phyloP scores from a whole-genome alignment of 331 rosid genomes.

The Rhamnella rubrinervis region DNA sequence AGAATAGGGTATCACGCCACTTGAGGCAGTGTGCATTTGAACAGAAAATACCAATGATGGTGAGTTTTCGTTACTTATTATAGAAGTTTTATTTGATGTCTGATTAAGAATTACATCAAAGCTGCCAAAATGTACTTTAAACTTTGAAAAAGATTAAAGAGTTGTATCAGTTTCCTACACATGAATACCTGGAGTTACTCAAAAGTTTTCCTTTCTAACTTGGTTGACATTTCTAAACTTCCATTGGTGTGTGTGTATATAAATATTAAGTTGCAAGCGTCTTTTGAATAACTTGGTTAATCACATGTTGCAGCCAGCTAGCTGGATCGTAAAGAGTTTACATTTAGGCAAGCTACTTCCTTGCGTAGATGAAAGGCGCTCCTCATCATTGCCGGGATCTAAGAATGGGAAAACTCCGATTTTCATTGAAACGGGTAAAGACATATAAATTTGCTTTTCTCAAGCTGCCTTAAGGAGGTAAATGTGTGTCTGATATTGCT shows the following conservation, averaged over 20 bases:
- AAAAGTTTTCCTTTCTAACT: not conserved
- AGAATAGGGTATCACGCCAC: slow-evolving; percentile 60
- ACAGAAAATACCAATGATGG: slow-evolving; percentile 58
- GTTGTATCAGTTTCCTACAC: not conserved
- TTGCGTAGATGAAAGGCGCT: slow-evolving; percentile 25
- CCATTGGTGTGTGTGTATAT: too few relatives aligned
- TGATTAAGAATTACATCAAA: not conserved
- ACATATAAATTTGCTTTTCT: slow-evolving; percentile 33
- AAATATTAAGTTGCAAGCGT: not conserved
- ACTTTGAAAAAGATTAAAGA: not conserved
- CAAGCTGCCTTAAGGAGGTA: slow-evolving; percentile 20
- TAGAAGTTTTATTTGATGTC: not conserved
- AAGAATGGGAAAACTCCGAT: slow-evolving; percentile 32
- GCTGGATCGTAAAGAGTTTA: slow-evolving; percentile 77
- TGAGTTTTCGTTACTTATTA: slow-evolving; percentile 21
- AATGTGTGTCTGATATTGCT: not conserved
- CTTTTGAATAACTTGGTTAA: not conserved
- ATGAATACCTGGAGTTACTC: not conserved
- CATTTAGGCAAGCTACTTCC: slow-evolving; percentile 69
- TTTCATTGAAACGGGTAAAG: slow-evolving; percentile 40
- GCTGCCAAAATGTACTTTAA: not conserved
- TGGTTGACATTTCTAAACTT: not conserved
- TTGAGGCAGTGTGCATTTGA: slow-evolving; percentile 72
- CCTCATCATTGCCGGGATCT: slow-evolving; percentile 19
- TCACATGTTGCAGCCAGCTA: slow-evolving; percentile 52